These are phyloP conservation scores for Erythrobasidium hasegawianum DNA, from an alignment of 1,284 basidiomycete genomes.

Conservation along the genomic window DNA sequence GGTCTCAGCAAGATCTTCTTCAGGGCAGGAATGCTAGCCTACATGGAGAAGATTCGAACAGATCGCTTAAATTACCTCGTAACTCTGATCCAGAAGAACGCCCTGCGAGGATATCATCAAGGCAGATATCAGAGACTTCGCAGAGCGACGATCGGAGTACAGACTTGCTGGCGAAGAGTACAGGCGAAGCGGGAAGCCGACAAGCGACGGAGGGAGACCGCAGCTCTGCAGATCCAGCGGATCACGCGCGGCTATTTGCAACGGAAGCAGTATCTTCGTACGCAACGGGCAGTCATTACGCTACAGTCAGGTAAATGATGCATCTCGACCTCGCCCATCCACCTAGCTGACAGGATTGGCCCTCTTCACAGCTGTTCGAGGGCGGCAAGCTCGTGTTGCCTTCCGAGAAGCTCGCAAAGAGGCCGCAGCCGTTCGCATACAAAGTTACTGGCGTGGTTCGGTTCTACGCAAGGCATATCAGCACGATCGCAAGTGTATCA, in stretches of 20 bases:
- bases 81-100: constrained; percentile 95
- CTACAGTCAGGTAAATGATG: constrained; percentile 76
- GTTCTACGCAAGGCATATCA: constrained; percentile 60
- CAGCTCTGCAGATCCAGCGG: constrained; percentile 74
- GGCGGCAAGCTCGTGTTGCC: constrained; percentile 65
- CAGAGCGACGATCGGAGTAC: constrained; percentile 72
- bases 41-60: constrained; percentile 83
- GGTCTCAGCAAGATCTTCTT: constrained; percentile 99
- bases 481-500: constrained; percentile 64
- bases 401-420: constrained; percentile 62
- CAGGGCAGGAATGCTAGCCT: constrained; percentile 97
- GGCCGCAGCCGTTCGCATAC: constrained; percentile 69
- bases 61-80: constrained; percentile 84
- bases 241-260: constrained; percentile 69
- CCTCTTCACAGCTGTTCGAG: constrained; percentile 65
- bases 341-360: constrained; percentile 16
- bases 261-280: constrained; percentile 64
- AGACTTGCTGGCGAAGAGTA: constrained; percentile 89
- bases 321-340: background rate
- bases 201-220: constrained; percentile 66
- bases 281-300: constrained; percentile 62
- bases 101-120: constrained; percentile 76
- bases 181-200: constrained; percentile 70
- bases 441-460: constrained; percentile 51
- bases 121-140: constrained; percentile 75